These are phyloP conservation scores for Candolleomyces aberdarensis DNA, from an alignment of 768 basidiomycete genomes.

Conservation along the genomic window DNA sequence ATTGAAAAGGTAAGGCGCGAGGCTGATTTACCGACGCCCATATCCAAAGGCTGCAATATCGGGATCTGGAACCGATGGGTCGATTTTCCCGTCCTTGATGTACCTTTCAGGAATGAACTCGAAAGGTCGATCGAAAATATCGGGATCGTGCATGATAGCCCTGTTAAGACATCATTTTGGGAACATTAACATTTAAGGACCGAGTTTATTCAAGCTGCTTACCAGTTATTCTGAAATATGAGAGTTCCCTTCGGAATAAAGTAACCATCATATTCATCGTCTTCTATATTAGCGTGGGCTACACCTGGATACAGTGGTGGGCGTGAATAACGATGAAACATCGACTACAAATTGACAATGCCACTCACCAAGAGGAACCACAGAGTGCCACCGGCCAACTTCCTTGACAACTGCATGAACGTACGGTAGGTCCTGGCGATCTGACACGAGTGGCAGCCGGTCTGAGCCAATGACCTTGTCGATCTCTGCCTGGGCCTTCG, in stretches of 20 bases:
- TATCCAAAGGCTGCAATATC: conserved; percentile 13
- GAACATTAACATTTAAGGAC: background rate
- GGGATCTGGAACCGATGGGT: conserved; percentile 10
- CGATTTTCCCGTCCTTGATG: conserved; percentile 12
- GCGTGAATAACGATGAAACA: background rate
- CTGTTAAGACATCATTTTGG: background rate
- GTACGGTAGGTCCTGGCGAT: conserved; percentile 22
- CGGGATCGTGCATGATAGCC: conserved; percentile 11
- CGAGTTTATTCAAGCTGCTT: background rate
- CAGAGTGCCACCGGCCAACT: conserved; percentile 14
- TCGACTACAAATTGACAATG: background rate
- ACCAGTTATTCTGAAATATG: conserved; percentile 39
- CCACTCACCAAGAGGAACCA: conserved; percentile 15
- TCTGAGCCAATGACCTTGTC: conserved; percentile 19
- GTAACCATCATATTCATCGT: conserved; percentile 37
- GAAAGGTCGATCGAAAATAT: conserved; percentile 6
- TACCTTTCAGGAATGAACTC: conserved; percentile 10
- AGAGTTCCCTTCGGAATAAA: conserved; percentile 39
- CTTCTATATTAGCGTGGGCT: conserved; percentile 28
- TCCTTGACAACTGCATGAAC: conserved; percentile 25
- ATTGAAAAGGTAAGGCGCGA: background rate
- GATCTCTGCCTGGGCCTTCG: conserved; percentile 22
- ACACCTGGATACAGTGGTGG: conserved; percentile 17
- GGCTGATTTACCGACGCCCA: background rate
- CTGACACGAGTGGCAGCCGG: conserved; percentile 22